phyloP scores from a whole-genome alignment of 2,329 filamentous ascomycete species.

The Aspergillus luchuensis region DNA sequence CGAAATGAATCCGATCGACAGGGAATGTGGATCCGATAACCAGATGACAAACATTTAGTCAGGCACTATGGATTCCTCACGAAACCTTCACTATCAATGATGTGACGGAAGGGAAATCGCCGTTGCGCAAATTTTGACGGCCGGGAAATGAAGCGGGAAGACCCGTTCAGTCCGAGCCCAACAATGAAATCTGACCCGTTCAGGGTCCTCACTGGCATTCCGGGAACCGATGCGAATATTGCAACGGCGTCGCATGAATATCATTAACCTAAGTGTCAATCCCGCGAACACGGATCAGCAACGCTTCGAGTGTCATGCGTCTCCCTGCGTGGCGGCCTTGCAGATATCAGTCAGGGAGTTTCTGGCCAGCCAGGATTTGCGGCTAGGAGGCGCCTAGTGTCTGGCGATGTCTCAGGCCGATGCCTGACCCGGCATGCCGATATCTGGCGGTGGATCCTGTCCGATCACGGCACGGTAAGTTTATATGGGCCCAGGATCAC shows the following conservation, averaged over 20 bases:
- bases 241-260: background rate
- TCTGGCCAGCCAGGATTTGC: background rate
- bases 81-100: no score
- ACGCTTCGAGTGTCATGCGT: no score
- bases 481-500: background rate
- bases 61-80: background rate
- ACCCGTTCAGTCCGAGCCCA: background rate
- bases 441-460: background rate
- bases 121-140: background rate
- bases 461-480: background rate
- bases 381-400: background rate
- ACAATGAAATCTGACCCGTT: background rate
- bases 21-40: background rate
- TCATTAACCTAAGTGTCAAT: no score
- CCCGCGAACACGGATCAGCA: no score
- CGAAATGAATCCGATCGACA: background rate
- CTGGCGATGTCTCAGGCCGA: background rate
- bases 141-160: background rate
- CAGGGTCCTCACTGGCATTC: background rate
- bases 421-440: background rate
- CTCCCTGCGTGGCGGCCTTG: background rate
- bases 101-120: background rate
- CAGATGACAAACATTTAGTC: constrained; percentile 6
- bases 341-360: background rate
- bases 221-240: background rate